A percentile compares a stretch with the other conserved stretches of the same genome.
Evolutionary conservation across 176 grass and related monocot genomes (phyloP).

Genomic region (Lolium multiflorum): DNA sequence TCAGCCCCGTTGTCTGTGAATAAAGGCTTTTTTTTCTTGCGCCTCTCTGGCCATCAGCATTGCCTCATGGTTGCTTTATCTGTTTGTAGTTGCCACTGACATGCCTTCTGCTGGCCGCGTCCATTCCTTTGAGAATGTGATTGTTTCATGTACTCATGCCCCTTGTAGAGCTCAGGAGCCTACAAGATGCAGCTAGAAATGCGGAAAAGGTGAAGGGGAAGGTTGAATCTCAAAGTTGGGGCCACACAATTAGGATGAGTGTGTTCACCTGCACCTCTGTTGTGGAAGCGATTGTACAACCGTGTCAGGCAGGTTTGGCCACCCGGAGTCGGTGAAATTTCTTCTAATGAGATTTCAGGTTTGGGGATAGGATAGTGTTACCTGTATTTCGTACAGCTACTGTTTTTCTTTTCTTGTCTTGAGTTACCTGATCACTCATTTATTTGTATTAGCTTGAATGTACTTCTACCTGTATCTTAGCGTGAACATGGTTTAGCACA

Average conservation of each 20-base stretch:
- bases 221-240: slow-evolving; percentile 13
- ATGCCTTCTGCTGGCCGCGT: slow-evolving; percentile 42
- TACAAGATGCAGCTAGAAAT: slow-evolving; percentile 40
- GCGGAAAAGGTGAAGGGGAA: slow-evolving; percentile 1
- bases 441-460: slow-evolving; percentile 40
- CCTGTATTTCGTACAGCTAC: slow-evolving; percentile 39
- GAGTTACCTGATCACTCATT: background rate
- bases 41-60: slow-evolving; percentile 33
- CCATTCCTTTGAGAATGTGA: slow-evolving; percentile 58
- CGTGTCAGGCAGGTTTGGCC: background rate
- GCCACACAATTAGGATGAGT: slow-evolving; percentile 18
- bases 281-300: background rate
- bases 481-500: slow-evolving; percentile 32
- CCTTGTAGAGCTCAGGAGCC: slow-evolving; percentile 25
- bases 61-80: slow-evolving; percentile 30
- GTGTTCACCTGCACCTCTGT: slow-evolving; percentile 15
- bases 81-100: slow-evolving; percentile 17
- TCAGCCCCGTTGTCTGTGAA: slow-evolving; percentile 50
- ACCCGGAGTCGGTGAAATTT: slow-evolving; percentile 9
- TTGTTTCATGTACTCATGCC: slow-evolving; percentile 26
- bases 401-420: background rate
- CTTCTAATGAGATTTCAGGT: slow-evolving; percentile 32
- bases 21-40: slow-evolving; percentile 45
- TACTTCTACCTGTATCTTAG: slow-evolving; percentile 27
- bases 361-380: slow-evolving; percentile 28